phyloP scores from a whole-genome alignment of 2,329 filamentous ascomycete species.

The Clonostachys byssicola region DNA sequence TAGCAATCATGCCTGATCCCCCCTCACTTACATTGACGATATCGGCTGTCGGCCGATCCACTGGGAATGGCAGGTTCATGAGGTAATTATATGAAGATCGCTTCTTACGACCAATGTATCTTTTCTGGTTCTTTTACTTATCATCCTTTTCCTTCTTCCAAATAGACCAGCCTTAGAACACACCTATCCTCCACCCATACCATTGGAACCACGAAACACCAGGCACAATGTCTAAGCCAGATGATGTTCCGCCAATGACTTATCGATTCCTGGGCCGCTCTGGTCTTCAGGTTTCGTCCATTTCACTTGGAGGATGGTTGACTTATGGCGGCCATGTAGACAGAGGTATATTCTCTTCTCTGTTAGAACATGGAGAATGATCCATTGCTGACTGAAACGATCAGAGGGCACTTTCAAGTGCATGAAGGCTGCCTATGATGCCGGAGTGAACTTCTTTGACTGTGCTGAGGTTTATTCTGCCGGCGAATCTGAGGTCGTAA shows the following conservation, averaged over 20 bases:
- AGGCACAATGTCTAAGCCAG: conserved; percentile 30
- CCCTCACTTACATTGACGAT: too few species aligned
- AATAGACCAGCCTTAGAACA: too few species aligned
- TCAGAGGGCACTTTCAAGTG: conserved; percentile 45
- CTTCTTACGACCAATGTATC: too few species aligned
- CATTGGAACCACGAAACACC: not conserved
- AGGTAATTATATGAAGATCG: too few species aligned
- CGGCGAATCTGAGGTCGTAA: conserved; percentile 60
- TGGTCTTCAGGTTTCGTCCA: conserved; percentile 69
- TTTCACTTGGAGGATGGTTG: conserved; percentile 68
- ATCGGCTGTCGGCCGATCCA: too few species aligned
- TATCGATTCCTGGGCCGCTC: conserved; percentile 69
- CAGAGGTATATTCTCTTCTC: conserved; percentile 40
- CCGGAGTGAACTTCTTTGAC: conserved; percentile 61
- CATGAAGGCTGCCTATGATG: conserved; percentile 58
- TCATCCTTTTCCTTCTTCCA: too few species aligned
- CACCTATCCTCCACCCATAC: too few species aligned
- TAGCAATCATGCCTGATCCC: too few species aligned
- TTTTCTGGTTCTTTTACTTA: too few species aligned
- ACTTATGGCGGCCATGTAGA: conserved; percentile 73
- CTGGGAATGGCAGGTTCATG: too few species aligned
- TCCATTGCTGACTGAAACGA: not conserved
- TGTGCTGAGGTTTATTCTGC: conserved; percentile 53
- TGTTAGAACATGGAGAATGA: not conserved
- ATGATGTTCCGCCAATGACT: conserved; percentile 52